Evolutionary conservation across 2,329 filamentous ascomycete species (phyloP).

Genomic region (Amphichorda felina): DNA sequence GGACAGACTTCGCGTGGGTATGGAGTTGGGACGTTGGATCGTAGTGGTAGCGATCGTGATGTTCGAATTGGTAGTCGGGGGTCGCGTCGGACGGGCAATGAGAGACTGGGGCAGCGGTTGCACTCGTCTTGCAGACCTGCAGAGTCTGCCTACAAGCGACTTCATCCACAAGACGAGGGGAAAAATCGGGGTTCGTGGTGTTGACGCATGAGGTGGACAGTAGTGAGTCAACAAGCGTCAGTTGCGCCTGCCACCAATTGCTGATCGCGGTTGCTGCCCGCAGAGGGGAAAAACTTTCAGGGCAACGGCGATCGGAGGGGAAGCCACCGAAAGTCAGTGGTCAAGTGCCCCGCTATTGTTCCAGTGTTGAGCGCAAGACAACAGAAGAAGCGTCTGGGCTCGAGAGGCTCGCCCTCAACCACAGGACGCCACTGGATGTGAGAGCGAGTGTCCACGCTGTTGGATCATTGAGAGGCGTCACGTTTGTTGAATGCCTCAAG

Average conservation of each 20-base stretch:
- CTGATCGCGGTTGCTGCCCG: background rate
- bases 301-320: no score
- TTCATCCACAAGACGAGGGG: constrained; percentile 8
- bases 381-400: no score
- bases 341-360: no score
- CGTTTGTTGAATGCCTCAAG: no score
- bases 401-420: no score
- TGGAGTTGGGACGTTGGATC: constrained; percentile 2
- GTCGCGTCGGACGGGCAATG: constrained; percentile 1
- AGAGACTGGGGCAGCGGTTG: constrained; percentile 2
- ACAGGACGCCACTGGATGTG: no score
- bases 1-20: background rate
- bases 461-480: no score
- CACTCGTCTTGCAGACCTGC: constrained; percentile 7
- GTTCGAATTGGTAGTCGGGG: background rate
- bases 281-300: no score
- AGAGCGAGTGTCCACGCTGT: no score
- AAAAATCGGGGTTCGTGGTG: constrained; percentile 5
- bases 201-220: background rate
- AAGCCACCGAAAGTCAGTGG: no score
- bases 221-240: background rate
- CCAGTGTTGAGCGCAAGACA: no score
- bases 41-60: background rate
- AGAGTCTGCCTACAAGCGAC: constrained; percentile 7
- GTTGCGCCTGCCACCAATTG: constrained; percentile 1